Percentiles rank a stretch among this genome's conserved stretches.
Conservation (phyloP, 2,329 filamentous ascomycete species). For the Exophiala alcalophila region DNA sequence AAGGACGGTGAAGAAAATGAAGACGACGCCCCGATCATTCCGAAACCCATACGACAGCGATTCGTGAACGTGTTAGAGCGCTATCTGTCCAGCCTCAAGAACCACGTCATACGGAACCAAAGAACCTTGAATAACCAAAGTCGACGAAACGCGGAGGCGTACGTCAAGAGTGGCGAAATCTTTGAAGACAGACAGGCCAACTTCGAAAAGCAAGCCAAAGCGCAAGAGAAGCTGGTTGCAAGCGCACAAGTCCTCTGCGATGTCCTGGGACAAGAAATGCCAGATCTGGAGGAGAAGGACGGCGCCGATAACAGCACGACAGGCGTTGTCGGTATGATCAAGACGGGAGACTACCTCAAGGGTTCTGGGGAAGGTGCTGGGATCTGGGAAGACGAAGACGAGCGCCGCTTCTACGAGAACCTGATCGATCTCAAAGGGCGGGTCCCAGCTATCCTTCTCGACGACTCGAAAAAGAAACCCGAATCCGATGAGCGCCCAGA, state of each 20-base stretch:
- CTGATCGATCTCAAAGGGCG: slow-evolving; percentile 92
- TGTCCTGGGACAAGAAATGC: slow-evolving; percentile 86
- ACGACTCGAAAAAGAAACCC: slow-evolving; percentile 86
- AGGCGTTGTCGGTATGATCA: slow-evolving; percentile 85
- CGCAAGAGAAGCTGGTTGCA: slow-evolving; percentile 82
- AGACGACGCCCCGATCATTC: slow-evolving; percentile 70
- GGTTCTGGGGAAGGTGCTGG: slow-evolving; percentile 86
- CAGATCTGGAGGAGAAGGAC: slow-evolving; percentile 81
- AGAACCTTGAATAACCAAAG: slow-evolving; percentile 82
- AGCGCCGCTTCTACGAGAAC: slow-evolving; percentile 97
- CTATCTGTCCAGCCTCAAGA: slow-evolving; percentile 91
- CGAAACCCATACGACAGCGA: slow-evolving; percentile 74
- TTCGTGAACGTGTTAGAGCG: slow-evolving; percentile 81
- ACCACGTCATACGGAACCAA: slow-evolving; percentile 85
- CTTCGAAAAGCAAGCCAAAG: slow-evolving; percentile 89
- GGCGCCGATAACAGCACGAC: slow-evolving; percentile 63
- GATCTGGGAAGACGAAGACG: slow-evolving; percentile 98
- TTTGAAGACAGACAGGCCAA: slow-evolving; percentile 96
- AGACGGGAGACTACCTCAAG: slow-evolving; percentile 87
- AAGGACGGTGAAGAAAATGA: slow-evolving; percentile 51
- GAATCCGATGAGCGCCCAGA: slow-evolving; percentile 79
- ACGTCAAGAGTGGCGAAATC: slow-evolving; percentile 96
- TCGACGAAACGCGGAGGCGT: slow-evolving; percentile 93
- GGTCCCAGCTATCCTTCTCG: slow-evolving; percentile 86
- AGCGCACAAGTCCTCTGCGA: slow-evolving; percentile 92